These are phyloP conservation scores for Cystobasidium onofrii DNA, from an alignment of 768 basidiomycete genomes.

Conservation along the genomic window DNA sequence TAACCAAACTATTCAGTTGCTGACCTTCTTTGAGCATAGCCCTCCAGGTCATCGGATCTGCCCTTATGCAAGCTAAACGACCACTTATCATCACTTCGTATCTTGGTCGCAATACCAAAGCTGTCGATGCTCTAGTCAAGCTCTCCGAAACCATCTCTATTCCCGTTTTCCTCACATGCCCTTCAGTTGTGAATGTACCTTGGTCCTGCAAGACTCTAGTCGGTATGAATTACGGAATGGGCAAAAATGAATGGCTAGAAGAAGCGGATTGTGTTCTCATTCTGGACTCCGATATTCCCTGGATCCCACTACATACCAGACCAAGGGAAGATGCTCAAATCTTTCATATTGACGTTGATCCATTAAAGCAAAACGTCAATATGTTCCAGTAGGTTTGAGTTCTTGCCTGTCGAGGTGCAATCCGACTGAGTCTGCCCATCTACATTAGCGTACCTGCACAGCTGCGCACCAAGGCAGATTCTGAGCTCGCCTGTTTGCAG, in stretches of 20 bases:
- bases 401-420: slow-evolving; percentile 3
- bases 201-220: slow-evolving; percentile 55
- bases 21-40: too few relatives aligned
- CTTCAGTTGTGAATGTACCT: slow-evolving; percentile 54
- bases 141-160: slow-evolving; percentile 55
- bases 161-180: slow-evolving; percentile 54
- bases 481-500: slow-evolving; percentile 52
- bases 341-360: slow-evolving; percentile 60
- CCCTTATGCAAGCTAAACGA: slow-evolving; percentile 52
- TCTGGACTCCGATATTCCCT: slow-evolving; percentile 61
- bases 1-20: too few relatives aligned
- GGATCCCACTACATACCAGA: slow-evolving; percentile 47
- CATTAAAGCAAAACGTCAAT: slow-evolving; percentile 51
- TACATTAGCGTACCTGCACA: slow-evolving; percentile 49
- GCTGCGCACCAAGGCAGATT: slow-evolving; percentile 56
- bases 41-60: slow-evolving; percentile 49
- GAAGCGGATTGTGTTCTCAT: slow-evolving; percentile 59
- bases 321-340: slow-evolving; percentile 51
- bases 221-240: slow-evolving; percentile 53
- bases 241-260: slow-evolving; percentile 51
- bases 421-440: not conserved
- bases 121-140: slow-evolving; percentile 50
- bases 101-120: slow-evolving; percentile 54
- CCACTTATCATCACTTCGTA: slow-evolving; percentile 63
- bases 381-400: slow-evolving; percentile 23